Evolutionary conservation across 257 asterid species (phyloP), one percentile per base, ranked within the genome.

Genomic region (Nicotiana undulata): DNA sequence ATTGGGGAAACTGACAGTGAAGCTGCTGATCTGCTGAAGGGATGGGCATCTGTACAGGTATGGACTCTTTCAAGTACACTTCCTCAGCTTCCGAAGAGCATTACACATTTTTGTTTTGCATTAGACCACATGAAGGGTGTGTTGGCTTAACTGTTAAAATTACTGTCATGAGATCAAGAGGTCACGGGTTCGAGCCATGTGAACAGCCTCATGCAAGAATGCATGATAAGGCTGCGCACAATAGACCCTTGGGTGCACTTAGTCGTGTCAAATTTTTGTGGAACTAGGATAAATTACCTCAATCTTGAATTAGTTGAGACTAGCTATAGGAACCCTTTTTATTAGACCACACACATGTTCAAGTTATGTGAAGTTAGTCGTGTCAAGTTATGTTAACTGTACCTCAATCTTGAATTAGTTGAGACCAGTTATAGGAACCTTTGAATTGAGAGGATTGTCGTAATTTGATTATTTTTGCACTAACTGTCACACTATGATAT

Each of bases 21-120:
- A 75, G 74, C 82, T 28, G 82, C 86, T 84, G 96, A 93, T 63
- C 61, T 92, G 7, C 12, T 86, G 68, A 94, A 90, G 63, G 97
- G 97, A 49, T 92, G 98, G 98, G 77, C 97, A 60, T 82, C 89
- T 37, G 82, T 94, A 29, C 95, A 92, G 93, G 97, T 91, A 85
- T 34, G 8, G 44, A 29, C 60, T 22, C 5, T 16, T 4, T 6
- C 0, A 74, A 31, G 63, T 31, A 5, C 20, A 20, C 51, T 65
- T 7, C 32, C n/a, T 18, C 18, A 53, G 44, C 46, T 10, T 49
- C 55, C 16, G 16, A 49, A 51, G 56, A 51, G 15, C 13, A 44
- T 46, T 24, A 24, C 61, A 24, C 60, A 6, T 13, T 2, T 56
- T 24, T 70, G 32, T 70, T 44, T 40, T 12, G n/a, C 22, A 40